Evolutionary conservation across 306 rosid genomes (phyloP).

Genomic region (Prunus mongolica): DNA sequence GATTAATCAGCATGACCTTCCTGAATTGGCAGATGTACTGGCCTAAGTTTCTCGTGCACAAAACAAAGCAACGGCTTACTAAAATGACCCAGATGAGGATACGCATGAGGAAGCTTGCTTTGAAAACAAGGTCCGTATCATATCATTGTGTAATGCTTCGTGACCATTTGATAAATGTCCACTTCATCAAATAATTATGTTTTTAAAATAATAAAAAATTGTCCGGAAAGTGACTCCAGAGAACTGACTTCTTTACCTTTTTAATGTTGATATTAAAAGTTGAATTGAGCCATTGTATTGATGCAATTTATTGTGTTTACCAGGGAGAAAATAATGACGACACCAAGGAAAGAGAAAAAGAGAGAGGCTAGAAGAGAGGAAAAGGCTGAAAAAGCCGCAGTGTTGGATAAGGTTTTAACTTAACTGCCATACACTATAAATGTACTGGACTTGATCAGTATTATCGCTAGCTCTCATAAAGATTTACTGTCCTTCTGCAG

Average conservation of each 20-base stretch:
- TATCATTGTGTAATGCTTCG: not conserved
- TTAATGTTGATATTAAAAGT: not conserved
- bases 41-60: constrained; percentile 89
- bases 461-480: constrained; percentile 15
- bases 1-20: constrained; percentile 12
- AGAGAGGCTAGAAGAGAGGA: constrained; percentile 86
- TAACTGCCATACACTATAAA: not conserved
- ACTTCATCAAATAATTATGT: not conserved
- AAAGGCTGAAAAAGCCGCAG: constrained; percentile 77
- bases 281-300: not conserved
- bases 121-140: constrained; percentile 66
- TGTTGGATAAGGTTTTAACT: constrained; percentile 58
- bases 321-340: constrained; percentile 86
- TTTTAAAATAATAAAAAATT: too few relatives aligned
- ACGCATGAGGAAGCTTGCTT: constrained; percentile 87
- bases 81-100: constrained; percentile 96
- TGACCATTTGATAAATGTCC: not conserved
- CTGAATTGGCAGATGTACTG: constrained; percentile 69
- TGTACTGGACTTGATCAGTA: constrained; percentile 4
- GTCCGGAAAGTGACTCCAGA: too few relatives aligned
- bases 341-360: constrained; percentile 78
- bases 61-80: constrained; percentile 82
- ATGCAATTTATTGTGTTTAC: not conserved
- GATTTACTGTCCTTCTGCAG: constrained; percentile 39
- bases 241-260: too few relatives aligned